phyloP scores from a whole-genome alignment of 495 filamentous ascomycete genomes.

The Ramalina peruviana region DNA sequence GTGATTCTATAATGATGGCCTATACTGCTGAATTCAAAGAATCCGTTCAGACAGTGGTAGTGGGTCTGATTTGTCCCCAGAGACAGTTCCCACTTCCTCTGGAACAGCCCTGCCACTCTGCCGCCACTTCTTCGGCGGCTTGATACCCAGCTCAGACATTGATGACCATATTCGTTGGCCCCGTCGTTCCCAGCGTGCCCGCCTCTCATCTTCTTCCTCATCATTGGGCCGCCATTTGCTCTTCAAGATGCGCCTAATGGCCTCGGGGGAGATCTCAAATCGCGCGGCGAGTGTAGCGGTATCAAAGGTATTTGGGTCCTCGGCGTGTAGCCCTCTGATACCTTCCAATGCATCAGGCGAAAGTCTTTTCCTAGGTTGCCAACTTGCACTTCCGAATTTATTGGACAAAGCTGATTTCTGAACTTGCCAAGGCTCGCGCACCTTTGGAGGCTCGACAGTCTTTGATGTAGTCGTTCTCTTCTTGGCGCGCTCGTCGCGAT shows the following conservation, averaged over 20 bases:
- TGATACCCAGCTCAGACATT: constrained; percentile 52
- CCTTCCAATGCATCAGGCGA: constrained; percentile 84
- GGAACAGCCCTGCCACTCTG: constrained; percentile 45
- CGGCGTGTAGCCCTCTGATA: constrained; percentile 62
- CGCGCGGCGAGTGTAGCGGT: constrained; percentile 59
- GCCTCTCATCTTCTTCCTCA: constrained; percentile 45
- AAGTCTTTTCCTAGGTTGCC: constrained; percentile 70
- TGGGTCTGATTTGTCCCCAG: too few relatives aligned
- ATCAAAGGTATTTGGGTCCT: constrained; percentile 61
- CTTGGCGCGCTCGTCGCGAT: neutral
- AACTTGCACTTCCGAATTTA: constrained; percentile 61
- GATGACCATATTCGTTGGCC: constrained; percentile 64
- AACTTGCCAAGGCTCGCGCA: constrained; percentile 47
- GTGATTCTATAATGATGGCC: too few relatives aligned
- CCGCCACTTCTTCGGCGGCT: constrained; percentile 55
- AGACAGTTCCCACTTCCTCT: too few relatives aligned
- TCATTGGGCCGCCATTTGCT: constrained; percentile 64
- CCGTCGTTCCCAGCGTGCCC: constrained; percentile 62
- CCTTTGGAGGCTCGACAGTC: constrained; percentile 7
- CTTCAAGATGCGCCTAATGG: constrained; percentile 72
- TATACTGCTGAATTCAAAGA: too few relatives aligned
- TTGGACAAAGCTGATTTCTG: constrained; percentile 53
- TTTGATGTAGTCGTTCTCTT: neutral
- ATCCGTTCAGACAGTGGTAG: too few relatives aligned
- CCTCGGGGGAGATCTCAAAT: constrained; percentile 77